Evolutionary conservation across 2,329 filamentous ascomycete genomes (phyloP).

Genomic region (Tolypocladium inflatum): DNA sequence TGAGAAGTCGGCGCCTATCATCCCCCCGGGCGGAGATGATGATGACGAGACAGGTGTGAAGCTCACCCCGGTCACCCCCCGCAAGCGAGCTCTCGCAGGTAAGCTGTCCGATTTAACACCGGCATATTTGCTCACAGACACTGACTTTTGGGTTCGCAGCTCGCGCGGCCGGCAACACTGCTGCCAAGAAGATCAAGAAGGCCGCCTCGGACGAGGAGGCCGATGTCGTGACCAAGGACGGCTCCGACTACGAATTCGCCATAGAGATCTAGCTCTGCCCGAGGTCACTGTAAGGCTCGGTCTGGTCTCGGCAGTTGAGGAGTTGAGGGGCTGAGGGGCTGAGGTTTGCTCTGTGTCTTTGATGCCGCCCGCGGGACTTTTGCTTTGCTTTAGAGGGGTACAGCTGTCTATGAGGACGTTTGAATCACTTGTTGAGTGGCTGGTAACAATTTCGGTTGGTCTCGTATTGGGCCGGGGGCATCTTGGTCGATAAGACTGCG

Average conservation of each 20-base stretch:
- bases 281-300: too few species aligned
- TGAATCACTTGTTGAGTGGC: not conserved
- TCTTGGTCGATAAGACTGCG: not conserved
- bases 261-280: not conserved
- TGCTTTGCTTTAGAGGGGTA: not conserved
- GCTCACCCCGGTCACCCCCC: not conserved
- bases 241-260: not conserved
- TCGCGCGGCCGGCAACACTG: not conserved
- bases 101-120: not conserved
- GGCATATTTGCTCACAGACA: not conserved
- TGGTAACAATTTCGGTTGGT: not conserved
- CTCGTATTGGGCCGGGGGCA: not conserved
- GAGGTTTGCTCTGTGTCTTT: not conserved
- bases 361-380: not conserved
- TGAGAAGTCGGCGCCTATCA: slow-evolving; percentile 6
- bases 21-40: not conserved
- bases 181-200: slow-evolving; percentile 1
- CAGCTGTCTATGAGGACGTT: not conserved
- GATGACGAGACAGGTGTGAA: not conserved
- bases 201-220: not conserved
- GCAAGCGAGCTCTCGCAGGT: not conserved
- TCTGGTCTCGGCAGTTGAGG: not conserved
- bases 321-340: not conserved
- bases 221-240: not conserved
- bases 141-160: not conserved